Evolutionary conservation across 2,329 filamentous ascomycete species (phyloP).

Genomic region (Dothideomycetes sp.): DNA sequence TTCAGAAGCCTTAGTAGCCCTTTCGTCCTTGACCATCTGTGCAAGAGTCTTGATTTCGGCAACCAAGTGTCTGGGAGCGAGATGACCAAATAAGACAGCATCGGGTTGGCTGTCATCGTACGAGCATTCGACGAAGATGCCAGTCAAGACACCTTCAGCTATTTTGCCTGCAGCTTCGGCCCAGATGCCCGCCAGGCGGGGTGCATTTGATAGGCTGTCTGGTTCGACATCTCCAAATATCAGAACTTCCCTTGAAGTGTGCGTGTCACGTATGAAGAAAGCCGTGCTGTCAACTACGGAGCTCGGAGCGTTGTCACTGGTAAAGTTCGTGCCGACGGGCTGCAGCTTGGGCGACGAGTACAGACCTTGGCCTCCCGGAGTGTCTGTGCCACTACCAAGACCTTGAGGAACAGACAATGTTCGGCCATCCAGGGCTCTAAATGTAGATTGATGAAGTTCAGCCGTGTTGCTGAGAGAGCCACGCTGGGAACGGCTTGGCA

Average conservation of each 20-base stretch:
- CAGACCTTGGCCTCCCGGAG: conserved; percentile 5
- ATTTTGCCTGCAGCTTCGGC: conserved; percentile 81
- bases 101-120: conserved; percentile 75
- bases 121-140: conserved; percentile 92
- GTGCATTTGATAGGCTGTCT: conserved; percentile 71
- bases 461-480: conserved; percentile 33
- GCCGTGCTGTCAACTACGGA: conserved; percentile 83
- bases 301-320: conserved; percentile 20
- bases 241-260: conserved; percentile 65
- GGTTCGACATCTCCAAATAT: conserved; percentile 96
- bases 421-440: background rate
- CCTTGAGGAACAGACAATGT: conserved; percentile 2
- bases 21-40: conserved; percentile 53
- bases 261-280: conserved; percentile 66
- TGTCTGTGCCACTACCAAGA: background rate
- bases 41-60: conserved; percentile 69
- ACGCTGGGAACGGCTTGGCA: conserved; percentile 27
- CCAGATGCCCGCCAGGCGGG: conserved; percentile 79
- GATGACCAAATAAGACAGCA: conserved; percentile 74
- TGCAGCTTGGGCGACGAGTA: conserved; percentile 1
- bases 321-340: conserved; percentile 5
- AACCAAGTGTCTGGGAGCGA: conserved; percentile 74
- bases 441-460: conserved; percentile 21
- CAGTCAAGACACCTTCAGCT: conserved; percentile 58
- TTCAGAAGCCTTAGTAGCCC: conserved; percentile 24